Conservation (phyloP, 2,329 filamentous ascomycete species). For the Penicillium sp. region DNA sequence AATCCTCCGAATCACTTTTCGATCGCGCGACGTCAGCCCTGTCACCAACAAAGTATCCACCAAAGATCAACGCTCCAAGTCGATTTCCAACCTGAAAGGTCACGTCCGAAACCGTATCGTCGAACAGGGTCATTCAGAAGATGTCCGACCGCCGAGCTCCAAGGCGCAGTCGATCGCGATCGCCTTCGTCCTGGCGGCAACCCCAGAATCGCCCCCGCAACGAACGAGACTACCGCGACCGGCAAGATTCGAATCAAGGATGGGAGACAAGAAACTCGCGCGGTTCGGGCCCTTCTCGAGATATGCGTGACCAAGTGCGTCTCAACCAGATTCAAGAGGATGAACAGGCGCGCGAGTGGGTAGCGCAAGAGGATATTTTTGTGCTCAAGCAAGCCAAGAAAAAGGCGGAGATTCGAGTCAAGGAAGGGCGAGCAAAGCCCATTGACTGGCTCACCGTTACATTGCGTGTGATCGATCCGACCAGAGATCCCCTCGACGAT, state of each 20-base stretch:
- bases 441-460: constrained; percentile 94
- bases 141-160: constrained; percentile 28
- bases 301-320: constrained; percentile 42
- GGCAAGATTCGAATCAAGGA: constrained; percentile 18
- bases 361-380: constrained; percentile 92
- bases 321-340: constrained; percentile 61
- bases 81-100: background rate
- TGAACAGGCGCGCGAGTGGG: constrained; percentile 73
- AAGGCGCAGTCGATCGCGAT: constrained; percentile 40
- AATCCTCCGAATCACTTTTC: constrained; percentile 16
- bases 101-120: background rate
- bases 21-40: constrained; percentile 8
- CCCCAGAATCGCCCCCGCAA: constrained; percentile 34
- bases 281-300: constrained; percentile 20
- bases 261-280: constrained; percentile 20
- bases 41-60: background rate
- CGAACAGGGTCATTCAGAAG: constrained; percentile 13
- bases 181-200: constrained; percentile 36
- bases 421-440: constrained; percentile 81
- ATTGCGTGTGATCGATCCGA: constrained; percentile 77
- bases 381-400: constrained; percentile 96
- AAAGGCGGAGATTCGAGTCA: constrained; percentile 91
- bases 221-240: constrained; percentile 23
- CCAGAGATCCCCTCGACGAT: constrained; percentile 73
- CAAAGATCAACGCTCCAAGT: background rate